Percentiles rank a stretch among this genome's conserved stretches.
Evolutionary conservation across 108 stramenopile species (phyloP).

Genomic region (Cyclotella atomus): DNA sequence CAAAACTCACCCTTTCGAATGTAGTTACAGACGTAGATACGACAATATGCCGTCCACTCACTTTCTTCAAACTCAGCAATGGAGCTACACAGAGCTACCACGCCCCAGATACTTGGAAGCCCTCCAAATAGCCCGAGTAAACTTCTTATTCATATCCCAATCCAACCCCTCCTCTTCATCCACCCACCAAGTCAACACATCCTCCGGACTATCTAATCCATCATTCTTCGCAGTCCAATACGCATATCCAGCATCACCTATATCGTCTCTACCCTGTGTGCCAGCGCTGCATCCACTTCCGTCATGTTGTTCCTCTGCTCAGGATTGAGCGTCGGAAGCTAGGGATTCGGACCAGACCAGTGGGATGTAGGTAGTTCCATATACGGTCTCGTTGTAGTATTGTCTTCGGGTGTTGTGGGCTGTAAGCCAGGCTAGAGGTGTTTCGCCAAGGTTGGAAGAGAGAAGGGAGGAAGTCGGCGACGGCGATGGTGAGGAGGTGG

Average conservation of each 20-base stretch:
- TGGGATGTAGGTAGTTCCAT: slow-evolving; percentile 26
- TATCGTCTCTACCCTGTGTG: slow-evolving; percentile 10
- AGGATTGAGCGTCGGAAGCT: slow-evolving; percentile 17
- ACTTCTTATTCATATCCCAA: neutral
- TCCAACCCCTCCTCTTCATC: neutral
- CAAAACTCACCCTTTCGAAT: slow-evolving; percentile 5
- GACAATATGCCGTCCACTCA: slow-evolving; percentile 7
- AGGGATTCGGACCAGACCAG: slow-evolving; percentile 36
- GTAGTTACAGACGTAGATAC: slow-evolving; percentile 27
- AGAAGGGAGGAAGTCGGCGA: too few species aligned
- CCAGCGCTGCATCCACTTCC: slow-evolving; percentile 1
- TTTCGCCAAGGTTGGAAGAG: neutral
- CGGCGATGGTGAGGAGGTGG: neutral
- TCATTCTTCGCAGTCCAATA: neutral
- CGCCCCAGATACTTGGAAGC: slow-evolving; percentile 35
- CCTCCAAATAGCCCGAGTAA: slow-evolving; percentile 14
- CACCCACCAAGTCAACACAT: slow-evolving; percentile 7
- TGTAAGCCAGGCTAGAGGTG: slow-evolving; percentile 7
- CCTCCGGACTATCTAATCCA: slow-evolving; percentile 3
- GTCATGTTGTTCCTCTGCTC: slow-evolving; percentile 21
- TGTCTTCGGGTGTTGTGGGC: slow-evolving; percentile 27
- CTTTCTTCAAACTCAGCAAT: slow-evolving; percentile 11
- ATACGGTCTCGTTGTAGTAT: slow-evolving; percentile 15
- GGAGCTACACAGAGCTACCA: slow-evolving; percentile 24
- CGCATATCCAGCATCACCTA: neutral